Evolutionary conservation across 331 rosid genomes (phyloP).

Genomic region (Malus hybrid): DNA sequence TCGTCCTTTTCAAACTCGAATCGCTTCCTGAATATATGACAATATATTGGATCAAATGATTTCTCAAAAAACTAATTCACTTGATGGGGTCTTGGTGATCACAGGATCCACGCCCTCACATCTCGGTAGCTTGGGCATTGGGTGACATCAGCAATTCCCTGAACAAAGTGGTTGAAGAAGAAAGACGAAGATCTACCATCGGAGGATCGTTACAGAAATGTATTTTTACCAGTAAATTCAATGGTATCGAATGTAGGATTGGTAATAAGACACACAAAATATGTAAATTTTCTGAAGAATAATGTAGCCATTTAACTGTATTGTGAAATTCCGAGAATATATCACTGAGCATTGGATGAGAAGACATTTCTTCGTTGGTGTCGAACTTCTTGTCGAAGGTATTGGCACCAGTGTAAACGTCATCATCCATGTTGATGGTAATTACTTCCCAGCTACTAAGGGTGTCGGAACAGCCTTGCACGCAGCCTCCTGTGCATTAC

Average conservation of each 20-base stretch:
- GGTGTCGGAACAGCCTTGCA: too few relatives aligned
- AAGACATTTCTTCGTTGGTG: too few relatives aligned
- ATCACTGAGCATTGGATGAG: not conserved
- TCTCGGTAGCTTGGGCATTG: conserved; percentile 75
- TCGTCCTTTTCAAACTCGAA: too few relatives aligned
- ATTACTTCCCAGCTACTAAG: too few relatives aligned
- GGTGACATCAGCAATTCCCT: conserved; percentile 52
- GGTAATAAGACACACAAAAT: conserved; percentile 52
- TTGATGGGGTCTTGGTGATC: not conserved
- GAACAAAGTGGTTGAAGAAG: conserved; percentile 43
- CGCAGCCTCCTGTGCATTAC: too few relatives aligned
- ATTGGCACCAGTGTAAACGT: too few relatives aligned
- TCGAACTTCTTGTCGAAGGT: too few relatives aligned
- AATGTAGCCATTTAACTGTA: not conserved
- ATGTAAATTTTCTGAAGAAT: conserved; percentile 41
- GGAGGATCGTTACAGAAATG: conserved; percentile 33
- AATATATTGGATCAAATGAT: not conserved
- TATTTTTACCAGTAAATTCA: conserved; percentile 50
- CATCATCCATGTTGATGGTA: too few relatives aligned
- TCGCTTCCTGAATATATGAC: too few relatives aligned
- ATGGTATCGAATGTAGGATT: conserved; percentile 66
- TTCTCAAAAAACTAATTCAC: not conserved
- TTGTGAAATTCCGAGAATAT: not conserved
- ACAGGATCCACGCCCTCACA: conserved; percentile 87
- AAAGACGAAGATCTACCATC: conserved; percentile 21